Base-by-base conservation (phyloP, 2,329 filamentous ascomycete genomes). In the Myrmaecium sp. region DNA sequence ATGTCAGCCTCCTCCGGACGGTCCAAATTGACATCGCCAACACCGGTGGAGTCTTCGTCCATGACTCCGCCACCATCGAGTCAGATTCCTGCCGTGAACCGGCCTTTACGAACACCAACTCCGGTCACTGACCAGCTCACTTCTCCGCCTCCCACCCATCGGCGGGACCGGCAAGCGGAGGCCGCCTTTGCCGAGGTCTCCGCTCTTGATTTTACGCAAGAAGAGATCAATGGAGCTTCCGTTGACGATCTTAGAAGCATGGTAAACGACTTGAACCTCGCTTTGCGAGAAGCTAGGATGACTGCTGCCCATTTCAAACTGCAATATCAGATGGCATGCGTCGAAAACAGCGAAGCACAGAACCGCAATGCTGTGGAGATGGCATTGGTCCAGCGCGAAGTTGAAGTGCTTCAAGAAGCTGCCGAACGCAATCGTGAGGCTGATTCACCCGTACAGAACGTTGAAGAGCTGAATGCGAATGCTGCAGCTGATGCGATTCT, bases 351-450 rank as follows among this genome's bases (percentile, higher is more conserved):
- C 25, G 82, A 92, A 39, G 76, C 83, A 16, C 69, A 81, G 6
- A 84, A 91, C 51, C 73, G 83, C 14, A 82, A 86, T 38, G 77
- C 74, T 18, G 84, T 94, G 4, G 86, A 94, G 51, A 78, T 92
- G 41, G 79, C 89, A 36, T 84, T 94, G 69, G 77, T 76, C n/a
- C 70, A 81, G 34, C 68, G 78, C 13, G 83, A 94, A 51, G 76
- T 92, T 12, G 79, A 93, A 34, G 79, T 84, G 8, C 58, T 94
- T 15, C 76, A 83, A 33, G 64, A 66, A 34, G 72, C 73, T 9
- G 78, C 89, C 43, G 68, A 77, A 44, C 67, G 70, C 27, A 67
- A 66, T 27, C 70, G 62, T 23, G 64, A 71, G 32, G 53, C 66
- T 30, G 62, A 55, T 36, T 53, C 54, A 5, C 60, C 56, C 12